Conservation (phyloP, 129 eudicot genomes). For the Lactuca sativa region DNA sequence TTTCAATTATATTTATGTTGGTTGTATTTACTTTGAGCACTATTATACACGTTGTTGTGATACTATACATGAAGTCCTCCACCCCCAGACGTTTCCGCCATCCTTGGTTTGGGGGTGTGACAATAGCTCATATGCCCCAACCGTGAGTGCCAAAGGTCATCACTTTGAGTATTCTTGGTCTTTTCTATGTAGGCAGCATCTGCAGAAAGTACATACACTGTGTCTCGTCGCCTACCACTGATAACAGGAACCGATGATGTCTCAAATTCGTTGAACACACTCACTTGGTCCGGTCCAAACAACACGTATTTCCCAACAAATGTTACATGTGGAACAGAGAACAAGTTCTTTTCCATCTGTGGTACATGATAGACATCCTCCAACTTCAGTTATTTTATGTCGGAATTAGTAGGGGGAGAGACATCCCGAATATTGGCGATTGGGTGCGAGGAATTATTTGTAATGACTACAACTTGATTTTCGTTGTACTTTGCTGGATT, state of each 20-base stretch:
- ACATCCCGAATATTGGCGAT: neutral
- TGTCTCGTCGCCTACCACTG: too few species aligned
- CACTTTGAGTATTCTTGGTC: too few species aligned
- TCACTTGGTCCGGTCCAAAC: constrained; percentile 19
- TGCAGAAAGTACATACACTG: too few species aligned
- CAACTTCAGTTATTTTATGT: neutral
- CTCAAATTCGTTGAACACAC: neutral
- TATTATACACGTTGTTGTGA: too few species aligned
- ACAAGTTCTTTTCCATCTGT: neutral
- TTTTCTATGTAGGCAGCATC: too few species aligned
- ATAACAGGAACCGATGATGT: neutral
- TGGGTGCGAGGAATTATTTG: neutral
- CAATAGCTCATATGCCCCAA: too few species aligned
- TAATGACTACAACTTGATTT: neutral
- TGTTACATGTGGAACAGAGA: constrained; percentile 12
- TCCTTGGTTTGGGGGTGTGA: too few species aligned
- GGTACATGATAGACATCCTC: neutral
- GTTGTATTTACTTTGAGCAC: too few species aligned
- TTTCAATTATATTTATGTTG: too few species aligned
- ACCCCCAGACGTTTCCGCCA: too few species aligned
- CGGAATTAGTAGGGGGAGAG: neutral
- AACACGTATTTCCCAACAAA: neutral
- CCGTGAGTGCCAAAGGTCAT: too few species aligned
- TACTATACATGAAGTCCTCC: too few species aligned
- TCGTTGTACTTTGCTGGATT: neutral